These are phyloP conservation scores for Pulchroboletus neoregius DNA, from an alignment of 1,284 basidiomycete genomes.

Conservation along the genomic window DNA sequence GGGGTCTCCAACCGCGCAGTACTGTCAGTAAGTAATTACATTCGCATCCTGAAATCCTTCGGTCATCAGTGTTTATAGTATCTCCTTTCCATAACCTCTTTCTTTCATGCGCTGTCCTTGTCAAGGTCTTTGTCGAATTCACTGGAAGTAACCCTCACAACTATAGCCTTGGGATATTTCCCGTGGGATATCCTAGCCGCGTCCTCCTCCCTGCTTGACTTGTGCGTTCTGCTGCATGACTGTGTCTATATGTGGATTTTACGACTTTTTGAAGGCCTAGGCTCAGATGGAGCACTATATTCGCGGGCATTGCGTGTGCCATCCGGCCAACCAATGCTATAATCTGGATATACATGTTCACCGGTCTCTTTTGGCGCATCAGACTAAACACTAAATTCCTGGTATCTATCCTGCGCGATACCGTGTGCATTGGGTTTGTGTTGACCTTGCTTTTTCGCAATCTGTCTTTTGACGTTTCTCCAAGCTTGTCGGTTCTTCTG, in stretches of 20 bases:
- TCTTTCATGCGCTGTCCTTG: slow-evolving; percentile 84
- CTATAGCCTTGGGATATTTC: slow-evolving; percentile 76
- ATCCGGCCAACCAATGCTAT: slow-evolving; percentile 85
- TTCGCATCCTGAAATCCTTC: background rate
- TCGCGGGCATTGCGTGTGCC: slow-evolving; percentile 76
- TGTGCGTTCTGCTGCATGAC: slow-evolving; percentile 14
- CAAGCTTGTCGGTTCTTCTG: slow-evolving; percentile 31
- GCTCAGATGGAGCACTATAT: slow-evolving; percentile 38
- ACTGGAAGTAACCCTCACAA: slow-evolving; percentile 83
- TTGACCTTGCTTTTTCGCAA: background rate
- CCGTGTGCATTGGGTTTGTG: slow-evolving; percentile 43
- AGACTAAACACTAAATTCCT: slow-evolving; percentile 34
- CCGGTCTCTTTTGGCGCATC: slow-evolving; percentile 48
- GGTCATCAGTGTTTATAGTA: slow-evolving; percentile 45
- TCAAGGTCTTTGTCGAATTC: slow-evolving; percentile 93
- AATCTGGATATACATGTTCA: slow-evolving; percentile 76
- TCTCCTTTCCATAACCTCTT: slow-evolving; percentile 78
- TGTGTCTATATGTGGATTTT: slow-evolving; percentile 1
- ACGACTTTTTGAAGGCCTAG: slow-evolving; percentile 27
- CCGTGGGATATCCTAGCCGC: slow-evolving; percentile 55
- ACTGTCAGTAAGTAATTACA: slow-evolving; percentile 54
- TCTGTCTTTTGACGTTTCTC: slow-evolving; percentile 9
- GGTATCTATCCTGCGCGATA: slow-evolving; percentile 37
- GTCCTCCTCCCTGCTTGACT: slow-evolving; percentile 19
- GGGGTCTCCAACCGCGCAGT: slow-evolving; percentile 34